These are phyloP conservation scores for Nitzschia palea DNA, from an alignment of 108 stramenopile species.

Conservation along the genomic window DNA sequence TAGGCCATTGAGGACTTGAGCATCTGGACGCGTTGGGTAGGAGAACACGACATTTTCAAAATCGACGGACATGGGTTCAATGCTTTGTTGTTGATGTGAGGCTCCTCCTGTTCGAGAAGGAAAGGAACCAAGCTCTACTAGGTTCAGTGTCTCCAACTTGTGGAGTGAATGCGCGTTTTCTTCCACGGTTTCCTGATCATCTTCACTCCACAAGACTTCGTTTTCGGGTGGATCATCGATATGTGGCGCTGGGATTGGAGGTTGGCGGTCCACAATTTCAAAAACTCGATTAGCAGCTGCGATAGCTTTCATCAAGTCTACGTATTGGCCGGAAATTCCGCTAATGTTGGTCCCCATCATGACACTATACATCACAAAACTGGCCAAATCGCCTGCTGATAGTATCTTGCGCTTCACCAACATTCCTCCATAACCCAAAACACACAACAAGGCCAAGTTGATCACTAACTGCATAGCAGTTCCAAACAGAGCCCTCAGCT, in stretches of 20 bases:
- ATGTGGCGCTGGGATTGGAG: constrained; percentile 66
- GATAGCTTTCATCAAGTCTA: constrained; percentile 84
- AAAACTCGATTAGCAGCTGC: constrained; percentile 93
- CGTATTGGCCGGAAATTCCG: constrained; percentile 85
- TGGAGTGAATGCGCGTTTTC: background rate
- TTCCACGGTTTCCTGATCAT: background rate
- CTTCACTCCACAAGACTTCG: background rate
- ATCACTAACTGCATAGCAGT: constrained; percentile 41
- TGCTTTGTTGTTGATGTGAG: background rate
- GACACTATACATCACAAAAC: constrained; percentile 94
- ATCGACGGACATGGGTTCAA: constrained; percentile 9
- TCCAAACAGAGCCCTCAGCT: constrained; percentile 59
- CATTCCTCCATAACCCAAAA: constrained; percentile 55
- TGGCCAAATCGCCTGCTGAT: constrained; percentile 70
- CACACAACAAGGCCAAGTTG: constrained; percentile 53
- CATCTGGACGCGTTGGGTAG: constrained; percentile 89
- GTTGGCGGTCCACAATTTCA: constrained; percentile 65
- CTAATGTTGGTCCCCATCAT: constrained; percentile 80
- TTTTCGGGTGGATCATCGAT: constrained; percentile 33
- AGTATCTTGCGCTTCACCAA: constrained; percentile 56
- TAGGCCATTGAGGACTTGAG: constrained; percentile 63
- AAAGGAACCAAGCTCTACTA: too few species aligned
- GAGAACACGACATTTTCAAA: constrained; percentile 83
- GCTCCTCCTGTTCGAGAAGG: too few species aligned
- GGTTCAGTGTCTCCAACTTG: background rate